Conservation (phyloP, 768 basidiomycete genomes). For the Favolaschia claudopus region DNA sequence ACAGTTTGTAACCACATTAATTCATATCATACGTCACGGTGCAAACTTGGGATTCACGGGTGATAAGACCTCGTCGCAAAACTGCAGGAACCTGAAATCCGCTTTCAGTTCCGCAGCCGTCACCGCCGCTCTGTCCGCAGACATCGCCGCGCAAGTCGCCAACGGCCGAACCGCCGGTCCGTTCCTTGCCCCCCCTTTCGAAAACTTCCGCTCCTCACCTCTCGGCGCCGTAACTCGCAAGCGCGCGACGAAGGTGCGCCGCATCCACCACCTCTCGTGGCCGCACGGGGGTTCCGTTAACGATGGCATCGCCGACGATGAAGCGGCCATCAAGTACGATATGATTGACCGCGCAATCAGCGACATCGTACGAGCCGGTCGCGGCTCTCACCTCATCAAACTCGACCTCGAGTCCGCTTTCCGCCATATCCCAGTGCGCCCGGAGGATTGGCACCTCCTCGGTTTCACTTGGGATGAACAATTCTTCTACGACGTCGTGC, state of each 20-base stretch:
- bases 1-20: conserved; percentile 18
- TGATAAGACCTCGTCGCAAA: conserved; percentile 13
- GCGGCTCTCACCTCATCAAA: conserved; percentile 28
- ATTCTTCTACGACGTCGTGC: conserved; percentile 1
- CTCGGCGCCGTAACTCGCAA: conserved; percentile 28
- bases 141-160: conserved; percentile 18
- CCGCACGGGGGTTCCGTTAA: conserved; percentile 26
- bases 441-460: conserved; percentile 29
- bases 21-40: conserved; percentile 19
- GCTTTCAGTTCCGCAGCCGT: conserved; percentile 16
- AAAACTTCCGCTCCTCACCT: conserved; percentile 28
- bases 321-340: conserved; percentile 24
- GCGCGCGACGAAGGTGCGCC: conserved; percentile 21
- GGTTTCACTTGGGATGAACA: background rate
- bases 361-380: conserved; percentile 21
- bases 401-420: conserved; percentile 18
- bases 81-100: conserved; percentile 25
- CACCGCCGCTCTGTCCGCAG: conserved; percentile 1
- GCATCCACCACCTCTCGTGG: conserved; percentile 32
- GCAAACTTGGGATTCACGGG: conserved; percentile 15
- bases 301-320: conserved; percentile 27
- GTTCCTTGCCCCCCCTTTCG: conserved; percentile 24
- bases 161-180: conserved; percentile 23
- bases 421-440: conserved; percentile 8
- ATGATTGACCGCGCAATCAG: conserved; percentile 5